Base-by-base conservation (phyloP, 2,329 filamentous ascomycete species). In the Penicillium vulpinum region DNA sequence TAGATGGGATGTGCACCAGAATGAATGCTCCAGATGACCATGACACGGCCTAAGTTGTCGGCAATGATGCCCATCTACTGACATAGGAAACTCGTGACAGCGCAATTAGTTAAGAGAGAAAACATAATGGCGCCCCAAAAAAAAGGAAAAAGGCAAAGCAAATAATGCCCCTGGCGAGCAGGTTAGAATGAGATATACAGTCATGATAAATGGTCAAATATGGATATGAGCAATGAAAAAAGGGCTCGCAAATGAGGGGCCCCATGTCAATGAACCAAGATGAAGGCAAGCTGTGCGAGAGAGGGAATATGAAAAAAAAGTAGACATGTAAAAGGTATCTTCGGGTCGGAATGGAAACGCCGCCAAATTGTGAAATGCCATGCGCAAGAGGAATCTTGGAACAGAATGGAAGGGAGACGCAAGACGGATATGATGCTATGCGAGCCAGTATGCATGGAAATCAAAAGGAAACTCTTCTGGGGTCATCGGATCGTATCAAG, bases 321-420 rank as follows among this genome's bases (percentile, higher is more conserved):
- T 54, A 63, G 58, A 67, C 64, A 71, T 67, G 68, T 65, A 72
- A 71, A 44, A 72, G 71, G 72, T 74, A 73, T 74, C 70, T 71
- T 72, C 58, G 63, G 61, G 64, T 66, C 65, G 65, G 71, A 67
- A 65, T 64, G 61, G 60, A 64, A 73, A 74, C 71, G 70, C 71
- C 71, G 64, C 68, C 70, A 68, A 61, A 66, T 65, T 70, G 65
- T 69, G 63, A 66, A 68, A 73, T 73, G 70, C 71, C 70, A 73
- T 72, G 69, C 67, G 67, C 63, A 57, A 66, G 64, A 63, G 51
- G 67, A 59, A 68, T 62, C 59, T 65, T 60, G 60, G 49, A 66
- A 68, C 61, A 66, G 60, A 67, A 64, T 56, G 61, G 58, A 51
- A 62, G 38, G 44, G 47, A 60, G 48, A 57, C 54, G 61, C 53